Evolutionary conservation across 2,329 filamentous ascomycete genomes (phyloP), one percentile per base, ranked within the genome.

Genomic region (Sclerotiophoma versabilis): DNA sequence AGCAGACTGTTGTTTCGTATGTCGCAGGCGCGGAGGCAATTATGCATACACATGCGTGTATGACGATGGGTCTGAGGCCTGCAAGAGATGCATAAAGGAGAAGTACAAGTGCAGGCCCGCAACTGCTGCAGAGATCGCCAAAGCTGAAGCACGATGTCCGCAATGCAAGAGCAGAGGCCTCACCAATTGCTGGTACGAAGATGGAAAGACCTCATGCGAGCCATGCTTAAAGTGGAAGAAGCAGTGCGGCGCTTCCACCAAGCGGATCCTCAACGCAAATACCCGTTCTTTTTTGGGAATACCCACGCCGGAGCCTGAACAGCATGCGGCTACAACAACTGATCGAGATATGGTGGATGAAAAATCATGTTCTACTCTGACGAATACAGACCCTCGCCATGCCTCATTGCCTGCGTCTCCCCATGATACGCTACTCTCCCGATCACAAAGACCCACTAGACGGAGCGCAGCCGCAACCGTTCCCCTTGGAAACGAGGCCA

Each of bases 21-120:
- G 63, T 10, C 57, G 42, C 4, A 58, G 46, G 14, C 60, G 60
- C 4, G 63, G 63, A 26, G 62, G 58, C 9, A 58, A 54, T 9
- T 58, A 59, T 5, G 60, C 58, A 2, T 66, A 58, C 23, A 42
- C 58, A 4, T 66, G 62, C 4, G 20, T 43, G 5, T 60, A 44
- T 11, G 57, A 49, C 17, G 15, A 47, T 8, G 53, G 55, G 5
- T 32, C 57, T 25, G 53, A 54, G 5, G 33, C 19, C 0, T 63
- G 63, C 10, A 48, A 23, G 9, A 38, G 39, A 12, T 61, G 64
- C 2, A 54, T 38, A 12, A 43, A 38, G n/a, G 44, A 54, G 10
- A 43, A 54, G 5, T 30, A 29, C 1, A 57, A 19, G 1, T 65
- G 62, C 12, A 44, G 50, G 1, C 2, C 54, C 3, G 60, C 63